Evolutionary conservation across 2,329 filamentous ascomycete species (phyloP), one percentile per base, ranked within the genome.

Genomic region (Ambrosiella beaveri): DNA sequence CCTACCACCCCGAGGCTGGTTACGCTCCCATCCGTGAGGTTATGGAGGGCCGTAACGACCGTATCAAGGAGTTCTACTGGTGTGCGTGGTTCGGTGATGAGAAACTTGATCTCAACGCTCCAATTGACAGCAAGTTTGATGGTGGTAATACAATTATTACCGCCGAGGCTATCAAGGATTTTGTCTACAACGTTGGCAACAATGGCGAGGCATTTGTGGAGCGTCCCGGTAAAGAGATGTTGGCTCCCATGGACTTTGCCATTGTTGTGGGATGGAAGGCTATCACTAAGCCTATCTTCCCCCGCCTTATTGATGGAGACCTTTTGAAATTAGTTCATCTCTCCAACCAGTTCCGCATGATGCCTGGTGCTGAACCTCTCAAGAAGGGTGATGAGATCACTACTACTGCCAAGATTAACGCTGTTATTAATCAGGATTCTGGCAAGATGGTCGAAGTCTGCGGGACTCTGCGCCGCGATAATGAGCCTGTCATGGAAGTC

Each of bases 381-480:
- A 94, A 95, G 79, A 95, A 95, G 74, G 93, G 89, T 37, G 93
- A 98, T 68, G 81, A 90, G 62, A 80, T 98, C 17, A 84, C 88
- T 62, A 97, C 93, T 2, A 95, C 88, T 58, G 93, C 93, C 49
- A 89, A 94, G 69, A 87, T 98, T 74, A 97, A 98, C 65, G 89
- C 93, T 13, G 89, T 98, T 66, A 85, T 98, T 75, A 98, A 97
- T 74, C 90, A 98, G 70, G 89, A 95, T 12, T 89, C 93, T 61
- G 93, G 93, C 53, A 98, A 98, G 78, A 96, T 98, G 90, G 94
- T 98, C 15, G 94, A 98, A 72, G 91, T 98, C n/a, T 96, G 90
- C 66, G 93, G 93, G 62, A 98, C 93, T 5, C 95, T 98, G 66
- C 85, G 80, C 57, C 85, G 93, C 49, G 82, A 90, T 57, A 85